These are phyloP conservation scores for Biscogniauxia marginata DNA, from an alignment of 2,329 filamentous ascomycete species.

Conservation along the genomic window DNA sequence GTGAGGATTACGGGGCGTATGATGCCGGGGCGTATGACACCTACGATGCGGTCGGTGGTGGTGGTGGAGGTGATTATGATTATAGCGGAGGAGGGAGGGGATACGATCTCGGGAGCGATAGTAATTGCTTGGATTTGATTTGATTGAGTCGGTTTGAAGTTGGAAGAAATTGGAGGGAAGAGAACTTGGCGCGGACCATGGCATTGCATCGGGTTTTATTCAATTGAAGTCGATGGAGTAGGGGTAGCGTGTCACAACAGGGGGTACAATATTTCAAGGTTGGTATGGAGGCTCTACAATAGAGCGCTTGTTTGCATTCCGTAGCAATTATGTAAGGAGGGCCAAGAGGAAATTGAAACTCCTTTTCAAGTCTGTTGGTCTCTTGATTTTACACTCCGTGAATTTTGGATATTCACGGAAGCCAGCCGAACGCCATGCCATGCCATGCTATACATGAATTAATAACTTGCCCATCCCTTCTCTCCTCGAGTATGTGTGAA, in stretches of 20 bases:
- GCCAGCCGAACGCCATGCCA: slow-evolving; percentile 27
- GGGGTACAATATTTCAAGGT: no score
- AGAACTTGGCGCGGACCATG: no score
- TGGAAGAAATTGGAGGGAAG: not conserved
- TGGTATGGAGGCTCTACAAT: not conserved
- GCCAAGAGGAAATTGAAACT: not conserved
- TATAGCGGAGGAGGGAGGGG: not conserved
- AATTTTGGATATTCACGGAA: slow-evolving; percentile 8
- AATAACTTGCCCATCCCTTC: slow-evolving; percentile 11
- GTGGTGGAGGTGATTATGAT: not conserved
- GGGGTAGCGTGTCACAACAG: no score
- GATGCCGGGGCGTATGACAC: no score
- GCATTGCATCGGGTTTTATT: no score
- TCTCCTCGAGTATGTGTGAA: slow-evolving; percentile 10
- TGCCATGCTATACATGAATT: slow-evolving; percentile 11
- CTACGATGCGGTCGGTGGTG: no score
- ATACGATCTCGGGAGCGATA: not conserved
- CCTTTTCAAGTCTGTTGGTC: not conserved
- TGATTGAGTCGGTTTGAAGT: not conserved
- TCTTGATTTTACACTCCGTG: not conserved
- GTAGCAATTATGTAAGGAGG: not conserved
- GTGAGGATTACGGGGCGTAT: not conserved
- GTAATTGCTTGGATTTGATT: not conserved
- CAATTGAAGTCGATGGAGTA: no score
- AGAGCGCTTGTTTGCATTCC: not conserved